These are phyloP conservation scores for Hirsutella thompsonii DNA, from an alignment of 2,329 filamentous ascomycete genomes.

Conservation along the genomic window DNA sequence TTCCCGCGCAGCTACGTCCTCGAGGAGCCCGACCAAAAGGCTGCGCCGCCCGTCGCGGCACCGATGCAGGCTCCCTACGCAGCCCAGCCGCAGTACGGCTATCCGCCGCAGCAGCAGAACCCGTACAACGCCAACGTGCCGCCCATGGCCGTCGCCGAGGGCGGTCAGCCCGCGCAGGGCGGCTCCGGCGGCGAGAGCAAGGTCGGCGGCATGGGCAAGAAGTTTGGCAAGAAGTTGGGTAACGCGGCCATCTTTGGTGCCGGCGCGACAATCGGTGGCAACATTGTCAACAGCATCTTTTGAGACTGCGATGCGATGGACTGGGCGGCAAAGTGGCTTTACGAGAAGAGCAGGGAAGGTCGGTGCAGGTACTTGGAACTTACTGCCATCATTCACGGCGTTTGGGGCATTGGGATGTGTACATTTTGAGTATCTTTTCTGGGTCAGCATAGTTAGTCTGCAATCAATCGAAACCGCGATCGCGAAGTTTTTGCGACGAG, in stretches of 20 bases:
- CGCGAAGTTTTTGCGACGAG: too few species aligned
- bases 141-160: constrained; percentile 58
- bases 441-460: too few species aligned
- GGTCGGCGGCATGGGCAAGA: constrained; percentile 69
- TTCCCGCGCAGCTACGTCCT: constrained; percentile 90
- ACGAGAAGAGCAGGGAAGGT: too few species aligned
- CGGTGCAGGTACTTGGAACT: too few species aligned
- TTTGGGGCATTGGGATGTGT: too few species aligned
- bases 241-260: constrained; percentile 80
- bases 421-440: too few species aligned
- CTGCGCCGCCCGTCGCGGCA: background rate
- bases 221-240: constrained; percentile 86
- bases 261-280: constrained; percentile 78
- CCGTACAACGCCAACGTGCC: constrained; percentile 61
- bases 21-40: constrained; percentile 46
- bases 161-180: constrained; percentile 24
- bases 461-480: too few species aligned
- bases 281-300: constrained; percentile 85
- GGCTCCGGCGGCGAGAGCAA: constrained; percentile 38
- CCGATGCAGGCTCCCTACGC: constrained; percentile 14
- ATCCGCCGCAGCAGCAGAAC: constrained; percentile 36
- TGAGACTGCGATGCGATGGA: too few species aligned
- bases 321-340: too few species aligned
- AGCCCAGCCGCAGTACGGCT: constrained; percentile 25
- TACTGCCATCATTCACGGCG: too few species aligned